Evolutionary conservation across 768 basidiomycete genomes (phyloP), one percentile per base, ranked within the genome.

Genomic region (Cystobasidium ongulense): DNA sequence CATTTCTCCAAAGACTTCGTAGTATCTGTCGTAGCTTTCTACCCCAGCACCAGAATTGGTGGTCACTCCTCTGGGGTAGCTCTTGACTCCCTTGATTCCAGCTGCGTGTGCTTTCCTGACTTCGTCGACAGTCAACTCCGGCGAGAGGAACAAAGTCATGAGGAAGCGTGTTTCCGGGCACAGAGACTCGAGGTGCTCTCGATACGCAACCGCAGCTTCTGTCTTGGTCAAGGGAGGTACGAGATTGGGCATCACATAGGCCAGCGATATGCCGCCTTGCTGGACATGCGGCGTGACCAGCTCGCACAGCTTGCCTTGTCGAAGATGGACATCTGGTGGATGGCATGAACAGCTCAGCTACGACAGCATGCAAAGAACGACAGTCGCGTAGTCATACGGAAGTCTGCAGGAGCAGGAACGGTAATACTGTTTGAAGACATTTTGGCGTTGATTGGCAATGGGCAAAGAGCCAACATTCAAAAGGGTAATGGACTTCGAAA

Each of bases 31-130:
- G 78, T 98, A 98, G 17, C 91, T 91, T 81, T 98, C 95, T 76
- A 98, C 95, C 7, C 96, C 96, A 38, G 90, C 88, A 73, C 93
- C 91, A 15, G 91, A 94, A 81, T 97, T 95, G 39, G 96, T 99
- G 27, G 96, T 99, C 1, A 99, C 95, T 11, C 96, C 96, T 74
- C 91, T 85, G 61, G 96, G 96, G 81, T 99, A 99, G 18, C 91
- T 93, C 82, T 99, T 98, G 77, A 99, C 91, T 46, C 95, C 86
- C 57, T 85, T 86, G 75, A 99, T 86, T 23, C 96, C 95, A 21
- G 90, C 89, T 39, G 84, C 81, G 67, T 89, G 89, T 15, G 95
- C 96, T 81, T 91, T 94, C 78, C 86, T 85, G 78, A 98, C 88
- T 80, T 96, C 92, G 23, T 89, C 88, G 4, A 92, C 91, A 1